A percentile compares a stretch with the other conserved stretches of the same genome.
phyloP scores from a whole-genome alignment of 2,329 filamentous ascomycete genomes.

The Apiospora malaysiana region DNA sequence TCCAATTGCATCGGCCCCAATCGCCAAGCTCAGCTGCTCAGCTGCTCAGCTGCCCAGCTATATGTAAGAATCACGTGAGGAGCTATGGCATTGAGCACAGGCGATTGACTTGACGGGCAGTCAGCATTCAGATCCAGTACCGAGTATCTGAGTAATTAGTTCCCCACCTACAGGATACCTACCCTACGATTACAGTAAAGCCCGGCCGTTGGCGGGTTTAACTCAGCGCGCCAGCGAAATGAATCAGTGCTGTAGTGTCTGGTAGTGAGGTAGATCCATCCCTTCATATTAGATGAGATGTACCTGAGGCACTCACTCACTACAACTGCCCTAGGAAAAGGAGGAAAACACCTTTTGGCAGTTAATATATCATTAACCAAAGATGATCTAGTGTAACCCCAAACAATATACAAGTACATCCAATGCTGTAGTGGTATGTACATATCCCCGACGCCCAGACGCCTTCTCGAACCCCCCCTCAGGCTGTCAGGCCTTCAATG shows the following conservation, averaged over 20 bases:
- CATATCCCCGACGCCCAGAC: background rate
- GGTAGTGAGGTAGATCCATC: background rate
- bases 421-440: too few relatives aligned
- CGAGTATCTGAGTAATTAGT: too few relatives aligned
- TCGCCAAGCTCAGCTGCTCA: background rate
- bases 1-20: background rate
- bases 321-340: slow-evolving; percentile 4
- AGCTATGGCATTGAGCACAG: background rate
- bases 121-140: too few relatives aligned
- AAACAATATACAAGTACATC: background rate
- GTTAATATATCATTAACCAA: background rate
- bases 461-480: too few relatives aligned
- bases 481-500: too few relatives aligned
- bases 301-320: background rate
- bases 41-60: background rate
- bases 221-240: background rate
- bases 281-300: background rate
- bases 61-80: background rate
- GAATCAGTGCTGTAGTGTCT: background rate
- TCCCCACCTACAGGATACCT: too few relatives aligned
- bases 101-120: too few relatives aligned
- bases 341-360: background rate
- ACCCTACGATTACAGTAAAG: too few relatives aligned
- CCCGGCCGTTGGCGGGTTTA: background rate
- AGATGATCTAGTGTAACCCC: background rate